phyloP scores from a whole-genome alignment of 176 grass and related monocot species.

The Carex kokanica region DNA sequence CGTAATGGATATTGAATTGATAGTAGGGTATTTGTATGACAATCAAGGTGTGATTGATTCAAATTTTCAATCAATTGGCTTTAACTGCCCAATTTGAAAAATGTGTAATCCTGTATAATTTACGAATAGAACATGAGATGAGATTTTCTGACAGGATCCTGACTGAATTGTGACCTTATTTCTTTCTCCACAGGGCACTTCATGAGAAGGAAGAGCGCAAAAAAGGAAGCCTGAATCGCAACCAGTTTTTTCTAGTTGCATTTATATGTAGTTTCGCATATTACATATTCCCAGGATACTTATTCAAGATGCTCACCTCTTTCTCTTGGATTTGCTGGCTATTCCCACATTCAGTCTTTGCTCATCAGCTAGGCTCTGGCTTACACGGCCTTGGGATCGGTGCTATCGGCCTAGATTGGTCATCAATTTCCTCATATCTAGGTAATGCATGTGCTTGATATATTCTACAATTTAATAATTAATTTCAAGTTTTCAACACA shows the following conservation, averaged over 20 bases:
- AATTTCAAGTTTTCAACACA: background rate
- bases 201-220: slow-evolving; percentile 64
- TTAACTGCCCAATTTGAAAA: too few species aligned
- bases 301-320: slow-evolving; percentile 92
- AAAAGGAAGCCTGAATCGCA: slow-evolving; percentile 66
- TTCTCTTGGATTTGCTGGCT: slow-evolving; percentile 91
- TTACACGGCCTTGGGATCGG: slow-evolving; percentile 64
- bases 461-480: background rate
- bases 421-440: slow-evolving; percentile 65
- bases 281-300: slow-evolving; percentile 79
- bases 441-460: slow-evolving; percentile 4
- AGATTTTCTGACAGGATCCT: background rate
- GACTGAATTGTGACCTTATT: background rate
- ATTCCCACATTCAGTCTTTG: slow-evolving; percentile 59
- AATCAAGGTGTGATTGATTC: background rate
- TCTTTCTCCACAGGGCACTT: slow-evolving; percentile 39
- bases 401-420: slow-evolving; percentile 78
- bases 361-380: slow-evolving; percentile 80
- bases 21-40: background rate
- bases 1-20: background rate
- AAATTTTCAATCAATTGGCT: background rate
- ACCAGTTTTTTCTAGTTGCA: slow-evolving; percentile 81
- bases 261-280: slow-evolving; percentile 79
- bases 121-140: background rate
- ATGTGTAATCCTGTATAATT: background rate